A percentile compares a stretch with the other conserved stretches of the same genome.
Conservation (phyloP, 768 basidiomycete genomes). For the Mycena metata region DNA sequence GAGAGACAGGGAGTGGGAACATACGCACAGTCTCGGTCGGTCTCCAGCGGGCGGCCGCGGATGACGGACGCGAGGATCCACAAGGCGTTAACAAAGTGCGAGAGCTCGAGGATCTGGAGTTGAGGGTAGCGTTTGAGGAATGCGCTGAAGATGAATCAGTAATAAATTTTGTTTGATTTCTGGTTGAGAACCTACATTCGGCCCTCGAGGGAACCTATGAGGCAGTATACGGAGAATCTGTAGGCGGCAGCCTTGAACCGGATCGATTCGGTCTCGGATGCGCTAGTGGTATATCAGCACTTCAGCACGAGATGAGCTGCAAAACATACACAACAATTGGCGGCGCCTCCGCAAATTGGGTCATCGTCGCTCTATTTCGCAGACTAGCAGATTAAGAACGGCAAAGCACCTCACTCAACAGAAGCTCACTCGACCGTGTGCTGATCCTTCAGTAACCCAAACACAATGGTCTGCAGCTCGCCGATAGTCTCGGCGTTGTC, state of each 20-base stretch:
- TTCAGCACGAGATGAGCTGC: too few relatives aligned
- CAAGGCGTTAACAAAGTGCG: constrained; percentile 21
- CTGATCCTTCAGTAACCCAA: constrained; percentile 11
- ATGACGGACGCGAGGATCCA: constrained; percentile 25
- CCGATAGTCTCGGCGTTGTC: constrained; percentile 17
- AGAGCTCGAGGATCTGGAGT: constrained; percentile 30
- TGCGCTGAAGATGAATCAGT: constrained; percentile 4
- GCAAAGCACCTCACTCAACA: too few relatives aligned
- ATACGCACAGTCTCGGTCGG: constrained; percentile 24
- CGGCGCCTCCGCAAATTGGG: constrained; percentile 11
- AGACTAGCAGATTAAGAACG: background rate
- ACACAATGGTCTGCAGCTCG: constrained; percentile 21
- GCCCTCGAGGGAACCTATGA: constrained; percentile 1
- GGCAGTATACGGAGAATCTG: constrained; percentile 28
- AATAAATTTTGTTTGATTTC: too few relatives aligned
- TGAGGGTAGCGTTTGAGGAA: constrained; percentile 21
- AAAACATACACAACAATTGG: constrained; percentile 5
- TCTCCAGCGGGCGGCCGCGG: constrained; percentile 22
- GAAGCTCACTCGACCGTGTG: constrained; percentile 2
- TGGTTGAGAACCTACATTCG: constrained; percentile 14
- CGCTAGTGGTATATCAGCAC: constrained; percentile 1
- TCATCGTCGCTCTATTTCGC: background rate
- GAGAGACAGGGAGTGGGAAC: background rate
- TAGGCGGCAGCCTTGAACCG: constrained; percentile 30
- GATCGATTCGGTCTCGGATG: constrained; percentile 17